These are phyloP conservation scores for Primulina tabacum DNA, from an alignment of 257 asterid genomes.

Conservation along the genomic window DNA sequence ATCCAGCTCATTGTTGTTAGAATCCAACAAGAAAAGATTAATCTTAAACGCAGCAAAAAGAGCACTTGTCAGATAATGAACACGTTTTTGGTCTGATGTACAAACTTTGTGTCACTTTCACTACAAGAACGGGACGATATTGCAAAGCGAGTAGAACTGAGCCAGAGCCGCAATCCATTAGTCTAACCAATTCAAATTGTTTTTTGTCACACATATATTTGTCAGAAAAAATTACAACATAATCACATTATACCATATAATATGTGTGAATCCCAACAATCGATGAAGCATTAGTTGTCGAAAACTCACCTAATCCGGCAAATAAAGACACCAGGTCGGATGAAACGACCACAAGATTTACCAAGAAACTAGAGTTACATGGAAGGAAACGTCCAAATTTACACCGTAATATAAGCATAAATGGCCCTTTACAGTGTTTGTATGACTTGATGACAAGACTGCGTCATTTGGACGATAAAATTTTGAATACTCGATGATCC, in stretches of 20 bases:
- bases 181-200: constrained; percentile 36
- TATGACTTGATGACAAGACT: constrained; percentile 35
- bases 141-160: constrained; percentile 50
- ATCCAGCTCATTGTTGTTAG: constrained; percentile 50
- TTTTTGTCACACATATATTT: constrained; percentile 30
- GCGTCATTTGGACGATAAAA: constrained; percentile 28
- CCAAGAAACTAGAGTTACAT: constrained; percentile 2
- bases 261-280: neutral
- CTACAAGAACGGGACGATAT: constrained; percentile 43
- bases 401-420: neutral
- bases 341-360: constrained; percentile 40
- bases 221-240: constrained; percentile 11
- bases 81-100: neutral
- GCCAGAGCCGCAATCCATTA: constrained; percentile 57
- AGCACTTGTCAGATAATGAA: neutral
- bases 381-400: neutral
- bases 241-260: neutral
- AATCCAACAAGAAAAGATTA: constrained; percentile 52
- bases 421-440: constrained; percentile 33
- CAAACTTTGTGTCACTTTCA: constrained; percentile 34
- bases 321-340: constrained; percentile 40
- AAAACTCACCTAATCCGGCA: constrained; percentile 46
- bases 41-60: constrained; percentile 29
- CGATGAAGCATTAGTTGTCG: neutral
- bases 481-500: constrained; percentile 33